Evolutionary conservation across 805 yeast species (phyloP).

Genomic region (Pichia cephalocereana): DNA sequence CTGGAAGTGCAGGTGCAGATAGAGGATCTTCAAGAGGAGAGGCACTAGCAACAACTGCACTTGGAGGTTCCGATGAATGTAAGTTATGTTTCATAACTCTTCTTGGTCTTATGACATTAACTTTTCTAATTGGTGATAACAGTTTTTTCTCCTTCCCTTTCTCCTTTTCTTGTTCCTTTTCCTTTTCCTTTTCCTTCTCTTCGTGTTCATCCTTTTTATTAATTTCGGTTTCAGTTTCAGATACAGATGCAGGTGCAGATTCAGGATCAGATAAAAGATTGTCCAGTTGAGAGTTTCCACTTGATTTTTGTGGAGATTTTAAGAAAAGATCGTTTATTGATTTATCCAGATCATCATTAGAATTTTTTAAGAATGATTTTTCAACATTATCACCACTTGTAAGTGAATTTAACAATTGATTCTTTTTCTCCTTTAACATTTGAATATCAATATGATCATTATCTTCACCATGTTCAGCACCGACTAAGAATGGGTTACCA

Average conservation of each 20-base stretch:
- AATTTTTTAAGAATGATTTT: background rate
- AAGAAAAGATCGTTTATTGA: conserved; percentile 8
- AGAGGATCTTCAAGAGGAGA: conserved; percentile 18
- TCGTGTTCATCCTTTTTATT: too few species aligned
- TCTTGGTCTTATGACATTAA: conserved; percentile 38
- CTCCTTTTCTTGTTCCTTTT: background rate
- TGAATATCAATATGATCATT: conserved; percentile 11
- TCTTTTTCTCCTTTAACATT: conserved; percentile 25
- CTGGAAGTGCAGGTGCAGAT: conserved; percentile 2
- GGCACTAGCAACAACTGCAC: background rate
- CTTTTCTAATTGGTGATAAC: conserved; percentile 31
- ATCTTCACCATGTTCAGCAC: conserved; percentile 2
- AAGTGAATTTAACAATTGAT: conserved; percentile 33
- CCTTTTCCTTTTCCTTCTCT: background rate
- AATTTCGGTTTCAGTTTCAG: too few species aligned
- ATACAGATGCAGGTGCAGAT: background rate
- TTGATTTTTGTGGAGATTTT: conserved; percentile 12
- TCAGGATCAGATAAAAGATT: conserved; percentile 12
- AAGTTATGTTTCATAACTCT: conserved; percentile 20
- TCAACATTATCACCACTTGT: conserved; percentile 8
- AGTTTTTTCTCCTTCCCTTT: conserved; percentile 1
- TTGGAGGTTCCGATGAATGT: conserved; percentile 23
- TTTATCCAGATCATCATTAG: background rate
- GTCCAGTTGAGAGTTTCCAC: conserved; percentile 16
- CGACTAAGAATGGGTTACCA: conserved; percentile 6